Evolutionary conservation across 345 rosid species (phyloP).

Genomic region (Crucihimalaya himalaica): DNA sequence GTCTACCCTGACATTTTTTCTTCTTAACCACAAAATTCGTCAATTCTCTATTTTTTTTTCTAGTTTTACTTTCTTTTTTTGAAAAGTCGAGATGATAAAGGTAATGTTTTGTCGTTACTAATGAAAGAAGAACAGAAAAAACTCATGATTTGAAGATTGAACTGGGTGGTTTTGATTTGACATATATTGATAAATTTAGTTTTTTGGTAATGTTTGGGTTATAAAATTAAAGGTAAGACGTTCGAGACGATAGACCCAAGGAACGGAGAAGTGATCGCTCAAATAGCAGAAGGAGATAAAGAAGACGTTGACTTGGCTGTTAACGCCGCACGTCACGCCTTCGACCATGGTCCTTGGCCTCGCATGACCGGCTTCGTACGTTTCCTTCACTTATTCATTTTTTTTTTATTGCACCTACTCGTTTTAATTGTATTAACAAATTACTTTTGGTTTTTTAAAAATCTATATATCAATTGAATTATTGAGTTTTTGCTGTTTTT

Average conservation of each 20-base stretch:
- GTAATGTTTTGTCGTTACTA: slow-evolving; percentile 14
- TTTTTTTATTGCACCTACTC: slow-evolving; percentile 20
- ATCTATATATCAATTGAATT: neutral
- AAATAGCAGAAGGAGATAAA: slow-evolving; percentile 55
- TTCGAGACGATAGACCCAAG: slow-evolving; percentile 68
- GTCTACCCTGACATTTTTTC: slow-evolving; percentile 18
- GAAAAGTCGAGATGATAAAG: neutral
- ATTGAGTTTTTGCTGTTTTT: neutral
- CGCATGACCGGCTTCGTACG: slow-evolving; percentile 64
- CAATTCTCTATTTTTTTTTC: neutral
- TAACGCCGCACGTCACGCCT: slow-evolving; percentile 64
- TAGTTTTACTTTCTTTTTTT: neutral
- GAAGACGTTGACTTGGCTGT: slow-evolving; percentile 67
- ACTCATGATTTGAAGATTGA: slow-evolving; percentile 2
- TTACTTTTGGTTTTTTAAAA: neutral
- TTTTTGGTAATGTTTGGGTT: neutral
- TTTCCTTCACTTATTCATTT: neutral
- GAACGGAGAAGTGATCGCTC: slow-evolving; percentile 48
- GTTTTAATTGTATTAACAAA: neutral
- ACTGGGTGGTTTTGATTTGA: slow-evolving; percentile 11
- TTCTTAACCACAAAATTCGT: slow-evolving; percentile 15
- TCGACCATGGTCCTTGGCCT: slow-evolving; percentile 72
- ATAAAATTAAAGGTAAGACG: slow-evolving; percentile 41
- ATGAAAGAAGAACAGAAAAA: neutral
- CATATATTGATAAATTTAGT: slow-evolving; percentile 10